Base-by-base conservation (phyloP, 192 early-diverging fungal species). In the Tieghemiomyces parasiticus region DNA sequence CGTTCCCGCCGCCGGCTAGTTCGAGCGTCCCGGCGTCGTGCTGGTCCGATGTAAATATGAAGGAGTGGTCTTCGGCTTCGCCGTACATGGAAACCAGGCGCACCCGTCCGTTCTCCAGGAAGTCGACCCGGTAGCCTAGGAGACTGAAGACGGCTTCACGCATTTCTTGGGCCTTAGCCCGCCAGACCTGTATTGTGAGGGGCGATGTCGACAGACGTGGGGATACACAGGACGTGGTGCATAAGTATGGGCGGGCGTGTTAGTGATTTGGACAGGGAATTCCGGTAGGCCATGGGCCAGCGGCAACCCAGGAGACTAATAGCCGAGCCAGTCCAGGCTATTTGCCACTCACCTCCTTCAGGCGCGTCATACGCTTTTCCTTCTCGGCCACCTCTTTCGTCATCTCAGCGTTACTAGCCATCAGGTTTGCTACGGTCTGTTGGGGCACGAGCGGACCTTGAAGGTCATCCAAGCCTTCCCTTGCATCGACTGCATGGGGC, bases 31-130 rank as follows among this genome's bases (percentile, higher is more conserved):
- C 84, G 54, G 77, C 62, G 68, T 89, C 74, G 50, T 78, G 71
- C 12, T 53, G 31, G 35, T 71, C 68, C 4, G 81, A 85, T 12
- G 74, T 76, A 61, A 89, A 89, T 2, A 87, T 67, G 66, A 94
- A 87, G 30, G 78, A 81, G 25, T 85, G 82, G 49, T 85, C 75
- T 24, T 78, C 62, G 16, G 70, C 60, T 14, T 74, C 59, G 14
- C 74, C 73, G 59, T 86, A 91, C 51, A 74, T 82, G 0, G 88
- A 91, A 0, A 78, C 83, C 32, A 90, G 71, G 38, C 84, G 81
- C 28, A 94, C 86, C 24, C 79, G 73, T 33, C 85, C 83, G 63
- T 86, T 81, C 34, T 77, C 65, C 54, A 81, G 62, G 70, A 85
- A 85, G 51, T 85, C 78, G 24, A 84, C 54, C 30, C 73, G 72